Conservation (phyloP, 225 moss, liverwort and hornwort genomes). For the Pleurozium schreberi region DNA sequence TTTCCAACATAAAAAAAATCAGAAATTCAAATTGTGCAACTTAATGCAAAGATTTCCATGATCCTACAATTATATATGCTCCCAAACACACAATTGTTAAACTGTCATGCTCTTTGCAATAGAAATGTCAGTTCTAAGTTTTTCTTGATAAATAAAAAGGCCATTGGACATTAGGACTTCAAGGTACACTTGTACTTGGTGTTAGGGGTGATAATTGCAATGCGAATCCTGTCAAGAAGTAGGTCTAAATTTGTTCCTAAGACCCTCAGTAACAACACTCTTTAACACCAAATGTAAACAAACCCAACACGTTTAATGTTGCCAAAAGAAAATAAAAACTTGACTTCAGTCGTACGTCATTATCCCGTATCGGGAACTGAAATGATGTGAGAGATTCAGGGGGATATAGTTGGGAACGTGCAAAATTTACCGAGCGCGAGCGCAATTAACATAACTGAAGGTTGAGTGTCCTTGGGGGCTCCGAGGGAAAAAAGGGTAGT, state of each 20-base stretch:
- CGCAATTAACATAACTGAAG: not conserved
- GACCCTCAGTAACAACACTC: no score
- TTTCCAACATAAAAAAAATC: not conserved
- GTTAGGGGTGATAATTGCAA: no score
- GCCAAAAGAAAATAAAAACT: not conserved
- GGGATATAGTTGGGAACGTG: not conserved
- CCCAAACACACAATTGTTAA: no score
- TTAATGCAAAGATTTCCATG: accelerated
- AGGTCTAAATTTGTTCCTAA: no score
- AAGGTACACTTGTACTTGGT: no score
- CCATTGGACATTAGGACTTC: no score
- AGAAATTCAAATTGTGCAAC: not conserved
- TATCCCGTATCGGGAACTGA: not conserved
- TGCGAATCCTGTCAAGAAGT: no score
- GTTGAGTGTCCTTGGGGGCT: not conserved
- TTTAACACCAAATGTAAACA: no score
- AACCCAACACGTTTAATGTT: no score
- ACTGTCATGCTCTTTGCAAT: not conserved
- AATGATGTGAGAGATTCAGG: not conserved
- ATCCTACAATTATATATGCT: accelerated
- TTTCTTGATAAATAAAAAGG: not conserved
- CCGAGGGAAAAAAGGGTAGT: not conserved
- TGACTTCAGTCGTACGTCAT: not conserved
- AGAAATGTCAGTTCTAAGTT: not conserved
- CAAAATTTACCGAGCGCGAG: no score